Evolutionary conservation across 768 basidiomycete genomes (phyloP).

Genomic region (Clathrus columnatus): DNA sequence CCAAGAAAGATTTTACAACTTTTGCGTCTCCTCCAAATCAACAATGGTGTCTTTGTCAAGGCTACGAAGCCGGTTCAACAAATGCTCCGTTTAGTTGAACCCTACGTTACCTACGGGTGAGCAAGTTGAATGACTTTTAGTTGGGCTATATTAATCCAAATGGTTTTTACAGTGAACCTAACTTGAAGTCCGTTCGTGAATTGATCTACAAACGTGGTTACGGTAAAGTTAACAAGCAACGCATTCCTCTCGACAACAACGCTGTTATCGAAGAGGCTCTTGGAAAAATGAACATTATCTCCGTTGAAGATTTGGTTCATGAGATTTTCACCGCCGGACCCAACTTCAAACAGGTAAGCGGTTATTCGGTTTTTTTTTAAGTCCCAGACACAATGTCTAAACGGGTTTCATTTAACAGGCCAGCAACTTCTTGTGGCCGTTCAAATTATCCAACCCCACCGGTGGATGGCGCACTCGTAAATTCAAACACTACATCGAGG

Average conservation of each 20-base stretch:
- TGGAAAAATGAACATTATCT: slow-evolving; percentile 93
- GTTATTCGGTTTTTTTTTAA: background rate
- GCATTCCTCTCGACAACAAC: slow-evolving; percentile 93
- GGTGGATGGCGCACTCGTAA: slow-evolving; percentile 98
- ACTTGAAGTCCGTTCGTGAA: slow-evolving; percentile 93
- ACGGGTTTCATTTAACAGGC: slow-evolving; percentile 36
- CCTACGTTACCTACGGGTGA: slow-evolving; percentile 94
- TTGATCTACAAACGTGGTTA: slow-evolving; percentile 99
- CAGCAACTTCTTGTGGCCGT: slow-evolving; percentile 97
- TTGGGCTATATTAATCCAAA: background rate
- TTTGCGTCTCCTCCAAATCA: slow-evolving; percentile 97
- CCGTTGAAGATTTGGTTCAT: slow-evolving; percentile 94
- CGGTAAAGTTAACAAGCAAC: slow-evolving; percentile 96
- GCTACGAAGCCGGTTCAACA: slow-evolving; percentile 93
- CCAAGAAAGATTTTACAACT: slow-evolving; percentile 99
- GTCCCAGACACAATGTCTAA: background rate
- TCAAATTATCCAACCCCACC: slow-evolving; percentile 98
- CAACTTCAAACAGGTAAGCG: slow-evolving; percentile 93
- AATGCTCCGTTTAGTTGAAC: slow-evolving; percentile 97
- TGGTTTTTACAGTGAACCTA: slow-evolving; percentile 62
- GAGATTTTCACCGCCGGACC: slow-evolving; percentile 93
- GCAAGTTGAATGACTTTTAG: slow-evolving; percentile 21
- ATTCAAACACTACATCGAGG: slow-evolving; percentile 94
- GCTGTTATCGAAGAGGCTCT: slow-evolving; percentile 83
- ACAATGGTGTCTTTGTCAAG: slow-evolving; percentile 98